Evolutionary conservation across 2,329 filamentous ascomycete species (phyloP).

Genomic region (Plenodomus lindquistii): DNA sequence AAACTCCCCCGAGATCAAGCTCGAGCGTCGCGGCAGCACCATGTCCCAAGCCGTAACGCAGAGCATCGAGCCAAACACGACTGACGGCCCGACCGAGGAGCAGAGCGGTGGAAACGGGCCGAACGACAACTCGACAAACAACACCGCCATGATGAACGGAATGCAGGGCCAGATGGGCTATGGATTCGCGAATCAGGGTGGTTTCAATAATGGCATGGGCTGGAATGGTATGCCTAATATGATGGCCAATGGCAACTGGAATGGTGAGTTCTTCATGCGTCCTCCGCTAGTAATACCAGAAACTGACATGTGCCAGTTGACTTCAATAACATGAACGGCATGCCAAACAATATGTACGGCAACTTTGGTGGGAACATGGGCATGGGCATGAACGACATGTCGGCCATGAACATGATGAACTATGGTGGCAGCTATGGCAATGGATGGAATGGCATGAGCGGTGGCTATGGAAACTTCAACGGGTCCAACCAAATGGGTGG

Average conservation of each 20-base stretch:
- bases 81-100: constrained; percentile 20
- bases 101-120: constrained; percentile 21
- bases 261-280: constrained; percentile 61
- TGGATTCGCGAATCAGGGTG: constrained; percentile 49
- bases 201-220: constrained; percentile 62
- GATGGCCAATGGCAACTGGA: constrained; percentile 64
- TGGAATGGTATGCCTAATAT: constrained; percentile 54
- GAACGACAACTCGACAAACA: constrained; percentile 21
- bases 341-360: constrained; percentile 85
- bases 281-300: constrained; percentile 9
- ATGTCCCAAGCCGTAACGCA: constrained; percentile 20
- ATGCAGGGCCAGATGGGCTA: constrained; percentile 42
- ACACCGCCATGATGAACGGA: constrained; percentile 32
- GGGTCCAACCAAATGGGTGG: constrained; percentile 56
- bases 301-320: constrained; percentile 28
- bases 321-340: constrained; percentile 65
- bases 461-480: constrained; percentile 70
- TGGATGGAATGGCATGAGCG: constrained; percentile 64
- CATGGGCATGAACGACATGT: constrained; percentile 80
- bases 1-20: constrained; percentile 11
- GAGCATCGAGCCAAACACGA: constrained; percentile 20
- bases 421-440: constrained; percentile 68
- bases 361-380: constrained; percentile 70
- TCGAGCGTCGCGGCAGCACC: constrained; percentile 20
- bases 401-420: constrained; percentile 67